Base-by-base conservation (phyloP, 148 eudicot species). In the Silene uniflora region DNA sequence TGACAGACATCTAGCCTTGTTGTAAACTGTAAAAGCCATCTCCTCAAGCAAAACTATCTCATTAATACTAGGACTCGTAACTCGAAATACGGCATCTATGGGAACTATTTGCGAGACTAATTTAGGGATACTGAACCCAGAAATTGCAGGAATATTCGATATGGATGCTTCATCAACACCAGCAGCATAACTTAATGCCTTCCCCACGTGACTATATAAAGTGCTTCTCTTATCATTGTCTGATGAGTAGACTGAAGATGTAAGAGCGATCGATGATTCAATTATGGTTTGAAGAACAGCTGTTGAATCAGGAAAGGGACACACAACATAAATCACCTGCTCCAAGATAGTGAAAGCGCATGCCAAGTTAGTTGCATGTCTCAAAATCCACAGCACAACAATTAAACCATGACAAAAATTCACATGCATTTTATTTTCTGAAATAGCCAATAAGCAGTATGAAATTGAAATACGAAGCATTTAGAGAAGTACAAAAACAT, bases 241-340 rank as follows among this genome's bases (percentile, higher is more conserved):
- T 52, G 93, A 71, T 58, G 99, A 87, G 44, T 83, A 83, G 72
- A 89, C 68, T 24, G 81, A 73, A 65, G 99, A 92, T 70, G 97
- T 89, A 78, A 95, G 32, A 69, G 97, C 89, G 82, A 87, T 81
- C 44, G 92, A 89, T 59, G 99, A 85, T 76, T 95, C 97, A 62
- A 92, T 81, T 62, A 95, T 81, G 23, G 99, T 95, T 78, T 85
- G 91, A 66, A 95, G 89, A 83, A 91, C 88, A 66, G 99, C 91
- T 79, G 76, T 77, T 67, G 93, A 94, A 76, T 95, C 99, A n/a
- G 99, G 96, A 78, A 95, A 95, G 66, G 99, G 99, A 78, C 99
- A 95, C 24, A 95, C 97, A 71, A 95, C 89, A 85, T 95, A 95
- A 73, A 95, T 85, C 60, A 95, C 97, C 99, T 95, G 88, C 77